Evolutionary conservation across 2,329 filamentous ascomycete genomes (phyloP).

Genomic region (Paraphaeosphaeria sporulosa): DNA sequence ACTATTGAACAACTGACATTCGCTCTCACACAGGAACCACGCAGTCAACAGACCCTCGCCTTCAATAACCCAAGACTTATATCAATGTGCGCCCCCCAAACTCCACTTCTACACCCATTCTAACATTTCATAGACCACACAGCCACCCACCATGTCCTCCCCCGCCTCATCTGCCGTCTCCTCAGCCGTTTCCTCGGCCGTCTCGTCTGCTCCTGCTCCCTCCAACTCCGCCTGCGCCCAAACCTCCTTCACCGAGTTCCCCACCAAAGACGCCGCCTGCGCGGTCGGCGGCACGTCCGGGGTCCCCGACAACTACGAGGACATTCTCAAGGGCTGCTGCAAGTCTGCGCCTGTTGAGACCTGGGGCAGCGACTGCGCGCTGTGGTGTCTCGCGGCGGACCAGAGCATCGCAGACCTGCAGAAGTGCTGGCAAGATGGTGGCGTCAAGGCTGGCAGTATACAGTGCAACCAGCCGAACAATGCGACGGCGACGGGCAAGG

Average conservation of each 20-base stretch:
- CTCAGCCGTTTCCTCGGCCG: not conserved
- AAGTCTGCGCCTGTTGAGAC: slow-evolving; percentile 39
- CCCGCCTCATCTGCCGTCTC: slow-evolving; percentile 10
- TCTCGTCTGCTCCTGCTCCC: slow-evolving; percentile 23
- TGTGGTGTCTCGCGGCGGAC: slow-evolving; percentile 38
- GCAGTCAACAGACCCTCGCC: not conserved
- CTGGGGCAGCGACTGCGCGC: slow-evolving; percentile 39
- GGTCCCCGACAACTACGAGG: slow-evolving; percentile 34
- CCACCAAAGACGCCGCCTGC: slow-evolving; percentile 38
- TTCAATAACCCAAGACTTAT: not conserved
- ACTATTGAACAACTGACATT: not conserved
- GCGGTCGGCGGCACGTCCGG: slow-evolving; percentile 33
- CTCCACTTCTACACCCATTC: not conserved
- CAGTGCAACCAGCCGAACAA: slow-evolving; percentile 37
- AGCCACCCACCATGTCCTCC: slow-evolving; percentile 28
- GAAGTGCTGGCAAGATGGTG: slow-evolving; percentile 38
- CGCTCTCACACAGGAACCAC: not conserved
- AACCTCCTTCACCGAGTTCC: slow-evolving; percentile 34
- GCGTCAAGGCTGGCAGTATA: slow-evolving; percentile 30
- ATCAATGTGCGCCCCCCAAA: slow-evolving; percentile 3
- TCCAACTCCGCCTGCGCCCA: slow-evolving; percentile 32
- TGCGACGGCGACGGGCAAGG: slow-evolving; percentile 35
- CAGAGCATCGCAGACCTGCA: slow-evolving; percentile 37
- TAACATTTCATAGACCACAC: slow-evolving; percentile 8
- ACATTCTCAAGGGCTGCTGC: slow-evolving; percentile 40